Base-by-base conservation (phyloP, 2,329 filamentous ascomycete genomes). In the Dendrostoma leiphaemia region DNA sequence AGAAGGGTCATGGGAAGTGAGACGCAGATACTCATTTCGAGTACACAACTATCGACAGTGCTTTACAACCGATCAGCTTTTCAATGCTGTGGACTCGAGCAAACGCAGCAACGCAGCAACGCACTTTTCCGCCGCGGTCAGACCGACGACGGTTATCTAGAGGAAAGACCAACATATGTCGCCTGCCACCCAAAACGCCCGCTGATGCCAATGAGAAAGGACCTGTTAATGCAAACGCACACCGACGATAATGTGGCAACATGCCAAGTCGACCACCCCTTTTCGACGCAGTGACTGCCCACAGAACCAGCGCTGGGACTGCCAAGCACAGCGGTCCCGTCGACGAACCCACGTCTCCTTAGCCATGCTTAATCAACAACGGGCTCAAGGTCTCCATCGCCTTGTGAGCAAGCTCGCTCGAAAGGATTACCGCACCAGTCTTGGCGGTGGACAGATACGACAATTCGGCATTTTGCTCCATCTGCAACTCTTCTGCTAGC, bases 361-460 rank as follows among this genome's bases (percentile, higher is more conserved):
- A 52, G 12, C 40, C 48, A 32, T 67, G 64, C 60, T 73, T 72
- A 47, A 66, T 69, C 24, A 84, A 66, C 38, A 82, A 65, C 3
- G 78, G 77, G 56, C 71, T 76, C 65, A 97, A 70, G 6, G 90
- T 90, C 44, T 82, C 80, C 62, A 97, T 74, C 0, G 90, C 92
- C 54, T 82, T 82, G n/a, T 79, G 76, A 41, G 92, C 77, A 66
- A 93, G 89, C 62, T 88, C 83, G 59, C 87, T 82, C 4, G 85
- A 83, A 35, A 97, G 82, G 65, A 97, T 91, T 9, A 97, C 93
- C 5, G 91, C 92, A 1, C 93, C 93, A 0, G 92, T 91, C 38
- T 88, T 82, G 4, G 91, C 91, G 0, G 93, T 97, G 57, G 89
- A 94, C 59, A 97, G 75, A 69, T 97, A 97, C 54, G 88, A 93